These are phyloP conservation scores for Chaetomiaceae sp. DNA, from an alignment of 2,329 filamentous ascomycete genomes.

Conservation along the genomic window DNA sequence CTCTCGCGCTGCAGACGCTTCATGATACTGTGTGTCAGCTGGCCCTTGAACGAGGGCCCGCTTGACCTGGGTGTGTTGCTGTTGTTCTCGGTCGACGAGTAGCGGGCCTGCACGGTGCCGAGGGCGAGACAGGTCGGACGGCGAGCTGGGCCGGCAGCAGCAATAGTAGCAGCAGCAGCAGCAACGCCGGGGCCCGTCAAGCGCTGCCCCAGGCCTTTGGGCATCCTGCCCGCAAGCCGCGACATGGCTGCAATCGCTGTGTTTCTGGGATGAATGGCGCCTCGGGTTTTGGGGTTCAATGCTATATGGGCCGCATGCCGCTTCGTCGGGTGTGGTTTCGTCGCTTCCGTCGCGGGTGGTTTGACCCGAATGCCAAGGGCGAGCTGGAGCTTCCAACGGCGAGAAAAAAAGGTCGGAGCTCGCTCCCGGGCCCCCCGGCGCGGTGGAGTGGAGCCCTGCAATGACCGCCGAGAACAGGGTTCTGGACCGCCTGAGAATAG, in stretches of 20 bases:
- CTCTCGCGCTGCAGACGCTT: constrained; percentile 47
- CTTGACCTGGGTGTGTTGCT: constrained; percentile 4
- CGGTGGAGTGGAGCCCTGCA: neutral
- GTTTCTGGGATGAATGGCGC: constrained; percentile 3
- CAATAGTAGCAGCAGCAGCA: neutral
- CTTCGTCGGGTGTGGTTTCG: neutral
- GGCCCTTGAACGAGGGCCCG: constrained; percentile 43
- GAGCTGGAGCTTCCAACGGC: neutral
- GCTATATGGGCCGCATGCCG: constrained; percentile 12
- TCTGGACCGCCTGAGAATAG: too few relatives aligned
- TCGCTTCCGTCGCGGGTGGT: constrained; percentile 1
- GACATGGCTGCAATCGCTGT: constrained; percentile 22
- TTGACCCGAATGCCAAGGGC: constrained; percentile 13
- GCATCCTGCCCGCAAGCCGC: constrained; percentile 26
- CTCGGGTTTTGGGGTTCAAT: neutral
- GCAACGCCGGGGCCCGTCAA: constrained; percentile 5
- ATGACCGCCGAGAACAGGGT: neutral
- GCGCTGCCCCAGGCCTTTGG: constrained; percentile 21
- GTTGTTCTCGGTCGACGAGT: constrained; percentile 17
- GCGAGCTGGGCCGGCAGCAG: constrained; percentile 6
- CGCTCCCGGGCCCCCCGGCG: too few relatives aligned
- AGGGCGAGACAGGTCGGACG: constrained; percentile 14
- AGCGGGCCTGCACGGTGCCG: constrained; percentile 13
- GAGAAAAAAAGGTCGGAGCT: constrained; percentile 10
- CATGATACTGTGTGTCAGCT: constrained; percentile 51